Evolutionary conservation across 2,329 filamentous ascomycete species (phyloP), one percentile per base, ranked within the genome.

Genomic region (Pestalotiopsis sp.): DNA sequence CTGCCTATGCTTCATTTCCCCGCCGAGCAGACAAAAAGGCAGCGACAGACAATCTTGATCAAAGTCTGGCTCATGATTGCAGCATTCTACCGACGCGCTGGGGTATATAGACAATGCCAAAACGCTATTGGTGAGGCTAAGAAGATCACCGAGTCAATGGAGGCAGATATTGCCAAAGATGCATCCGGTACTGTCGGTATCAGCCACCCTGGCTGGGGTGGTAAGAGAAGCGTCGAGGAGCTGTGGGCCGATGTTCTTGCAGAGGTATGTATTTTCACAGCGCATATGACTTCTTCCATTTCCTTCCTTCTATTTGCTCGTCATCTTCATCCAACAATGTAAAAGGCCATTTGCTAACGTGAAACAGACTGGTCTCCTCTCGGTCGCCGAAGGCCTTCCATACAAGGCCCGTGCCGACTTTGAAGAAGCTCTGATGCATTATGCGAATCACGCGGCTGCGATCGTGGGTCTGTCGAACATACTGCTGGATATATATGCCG

Each of bases 61-160:
- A 92, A 91, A 72, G 90, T 98, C 39, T 99, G 96, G 96, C 85
- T 98, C 9, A 92, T 96, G 77, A 94, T 98, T 70, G 92, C 94
- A 2, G 92, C 92, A 0, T 91, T 98, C 72, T 99, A 98, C 77
- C 89, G 94, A 36, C 89, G 94, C 66, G 93, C 95, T 7, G 88
- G 88, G 9, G 90, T 97, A 83, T 89, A 90, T 67, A 91, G 95
- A 23, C 95, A 98, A 77, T 90, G 93, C 13, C 89, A 88, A 73
- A 93, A 91, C 66, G 94, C 95, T 6, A 88, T 95, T 36, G 86
- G 90, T 12, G 96, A 98, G 83, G 96, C 95, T 1, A 86, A 90
- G 69, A 93, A 92, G 76, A 86, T 97, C 45, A 90, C 94, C 1
- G 86, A 91, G 72, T 83, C 82, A 0, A 85, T 97, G 12, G 93